Percentiles rank a stretch among this genome's conserved stretches.
phyloP scores from a whole-genome alignment of 768 basidiomycete genomes.

The Fibroporia radiculosa region DNA sequence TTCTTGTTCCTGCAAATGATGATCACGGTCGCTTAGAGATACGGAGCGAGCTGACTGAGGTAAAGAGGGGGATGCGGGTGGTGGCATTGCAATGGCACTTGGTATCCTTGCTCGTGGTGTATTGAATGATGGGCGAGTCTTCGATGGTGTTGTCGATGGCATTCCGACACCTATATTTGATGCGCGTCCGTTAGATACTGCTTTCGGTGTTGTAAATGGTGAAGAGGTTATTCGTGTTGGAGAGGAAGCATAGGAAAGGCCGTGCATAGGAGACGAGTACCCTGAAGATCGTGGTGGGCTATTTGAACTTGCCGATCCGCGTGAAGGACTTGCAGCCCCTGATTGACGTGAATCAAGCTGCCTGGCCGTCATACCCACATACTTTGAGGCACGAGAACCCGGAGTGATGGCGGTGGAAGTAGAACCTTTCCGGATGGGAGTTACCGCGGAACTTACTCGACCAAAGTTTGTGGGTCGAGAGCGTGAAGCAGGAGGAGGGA shows the following conservation, averaged over 20 bases:
- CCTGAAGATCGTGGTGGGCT: constrained; percentile 16
- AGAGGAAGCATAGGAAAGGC: constrained; percentile 24
- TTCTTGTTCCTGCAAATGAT: constrained; percentile 7
- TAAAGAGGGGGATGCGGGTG: constrained; percentile 56
- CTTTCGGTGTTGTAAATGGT: constrained; percentile 64
- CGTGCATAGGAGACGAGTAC: constrained; percentile 12
- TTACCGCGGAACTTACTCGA: constrained; percentile 9
- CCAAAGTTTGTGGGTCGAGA: constrained; percentile 9
- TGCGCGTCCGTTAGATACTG: constrained; percentile 30
- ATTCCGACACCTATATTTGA: constrained; percentile 29
- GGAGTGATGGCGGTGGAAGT: constrained; percentile 51
- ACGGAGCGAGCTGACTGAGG: constrained; percentile 29
- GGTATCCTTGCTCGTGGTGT: constrained; percentile 64
- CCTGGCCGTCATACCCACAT: constrained; percentile 77
- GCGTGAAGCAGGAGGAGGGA: constrained; percentile 11
- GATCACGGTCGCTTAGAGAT: constrained; percentile 31
- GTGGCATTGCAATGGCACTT: constrained; percentile 75
- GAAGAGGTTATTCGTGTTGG: constrained; percentile 33
- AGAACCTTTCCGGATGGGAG: constrained; percentile 20
- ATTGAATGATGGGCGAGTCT: constrained; percentile 26
- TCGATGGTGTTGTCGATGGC: constrained; percentile 35
- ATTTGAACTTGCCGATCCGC: constrained; percentile 10
- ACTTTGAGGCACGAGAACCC: constrained; percentile 80
- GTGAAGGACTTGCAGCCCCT: constrained; percentile 12
- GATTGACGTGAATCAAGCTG: constrained; percentile 51